Base-by-base conservation (phyloP, 148 eudicot genomes). In the Suaeda aralocaspica region DNA sequence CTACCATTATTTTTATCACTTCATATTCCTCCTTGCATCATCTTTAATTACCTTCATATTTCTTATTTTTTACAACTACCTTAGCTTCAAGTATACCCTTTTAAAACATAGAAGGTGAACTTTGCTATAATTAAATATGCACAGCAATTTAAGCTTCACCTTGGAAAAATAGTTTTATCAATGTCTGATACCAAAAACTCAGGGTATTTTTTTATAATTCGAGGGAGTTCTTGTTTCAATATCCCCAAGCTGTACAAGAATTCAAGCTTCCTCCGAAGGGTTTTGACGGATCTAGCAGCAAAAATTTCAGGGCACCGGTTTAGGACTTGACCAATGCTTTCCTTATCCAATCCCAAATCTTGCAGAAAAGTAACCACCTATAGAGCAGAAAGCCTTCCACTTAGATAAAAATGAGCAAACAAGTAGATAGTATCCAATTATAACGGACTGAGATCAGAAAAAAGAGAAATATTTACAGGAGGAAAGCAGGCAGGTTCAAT, bases 301-400 rank as follows among this genome's bases (percentile, higher is more conserved):
- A 87, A 90, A 16, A 88, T 79, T 77, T 93, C 96, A 42, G 98
- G 98, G 73, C 96, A 86, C 28, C 92, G 89, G 29, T 74, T 79
- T 53, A 93, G 75, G 59, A 86, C 76, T 76, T 80, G 79, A 49
- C 83, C 73, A 63, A 84, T 69, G 61, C 36, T 74, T 69, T 82
- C 87, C 44, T 82, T 81, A 33, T 85, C 88, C 55, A 85, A 79
- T 66, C 91, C 96, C 76, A 83, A 69, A 73, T 81, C 85, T 76
- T 79, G 86, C 64, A 90, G 55, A 63, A 87, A 89, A 12, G 78
- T 66, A 45, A 91, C 84, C 81, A 91, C 92, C 98, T 90, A 80
- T 26, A 81, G 51, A 34, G 58, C 49, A 67, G 55, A 31, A 29
- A 53, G 48, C 16, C 2, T n/a, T 19, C 29, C 62, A 70, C 18